Base-by-base conservation (phyloP, 164 flowering plant genomes). In the Dillenia suffruticosa region DNA sequence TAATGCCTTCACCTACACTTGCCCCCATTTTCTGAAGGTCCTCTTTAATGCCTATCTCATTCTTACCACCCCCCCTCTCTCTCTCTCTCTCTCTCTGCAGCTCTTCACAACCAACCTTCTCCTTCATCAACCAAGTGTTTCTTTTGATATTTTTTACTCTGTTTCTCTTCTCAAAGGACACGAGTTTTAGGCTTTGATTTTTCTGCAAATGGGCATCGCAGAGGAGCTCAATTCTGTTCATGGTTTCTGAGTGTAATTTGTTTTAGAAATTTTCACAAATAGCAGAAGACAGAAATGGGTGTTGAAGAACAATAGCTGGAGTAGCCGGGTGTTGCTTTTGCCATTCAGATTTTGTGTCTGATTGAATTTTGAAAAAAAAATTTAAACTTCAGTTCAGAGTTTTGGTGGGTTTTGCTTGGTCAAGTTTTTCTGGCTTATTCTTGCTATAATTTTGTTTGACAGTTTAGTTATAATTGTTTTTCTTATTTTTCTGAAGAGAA, bases 1-100 rank as follows among this genome's bases (percentile, higher is more conserved):
- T 70, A 81, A 69, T 77, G 83, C 61, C 72, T 72, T 73, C 90
- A 89, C 81, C 92, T 73, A 83, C 80, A 72, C 82, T 69, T 63
- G 67, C 76, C 75, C 67, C 65, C 62, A 40, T 32, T 5, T 71
- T 74, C 68, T 71, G 80, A 79, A 71, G 67, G 68, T 77, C 66
- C 71, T 68, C 63, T 72, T 78, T 77, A 56, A 68, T 76, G 57
- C 46, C 81, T 65, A 74, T 78, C 74, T n/a, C 57, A 46, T 10
- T 40, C 40, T 14, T 50, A 17, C 66, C 45, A 56, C 63, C 68
- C 32, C 56, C 68, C 70, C 65, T 64, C 66, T 56, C 70, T 68
- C 70, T 57, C 71, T 45, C 58, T 67, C 73, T 65, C 68, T 69
- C 67, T 65, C 68, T 56, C 58, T 66, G 32, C 64, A 47, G 44